Evolutionary conservation across 371 early-diverging fungal species (phyloP).

Genomic region (Funneliformis caledonium): DNA sequence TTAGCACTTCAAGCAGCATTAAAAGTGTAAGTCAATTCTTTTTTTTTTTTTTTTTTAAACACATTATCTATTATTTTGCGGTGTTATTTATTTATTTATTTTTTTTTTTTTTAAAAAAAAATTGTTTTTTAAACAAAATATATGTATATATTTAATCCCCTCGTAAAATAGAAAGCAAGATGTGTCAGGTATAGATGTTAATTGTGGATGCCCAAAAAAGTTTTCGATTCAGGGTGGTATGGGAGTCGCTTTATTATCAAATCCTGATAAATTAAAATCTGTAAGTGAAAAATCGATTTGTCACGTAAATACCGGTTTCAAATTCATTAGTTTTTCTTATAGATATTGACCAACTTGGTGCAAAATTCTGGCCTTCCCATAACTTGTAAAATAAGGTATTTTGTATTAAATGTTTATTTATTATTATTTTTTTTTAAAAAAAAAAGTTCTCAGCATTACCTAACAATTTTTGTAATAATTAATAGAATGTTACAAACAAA

Average conservation of each 20-base stretch:
- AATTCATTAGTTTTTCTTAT: not conserved
- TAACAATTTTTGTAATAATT: slow-evolving; percentile 6
- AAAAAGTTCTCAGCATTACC: not conserved
- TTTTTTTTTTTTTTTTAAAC: not conserved
- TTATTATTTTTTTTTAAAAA: not conserved
- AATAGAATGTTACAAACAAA: slow-evolving; percentile 66
- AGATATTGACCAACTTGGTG: slow-evolving; percentile 82
- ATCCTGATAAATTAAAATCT: slow-evolving; percentile 79
- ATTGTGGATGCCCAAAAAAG: slow-evolving; percentile 97
- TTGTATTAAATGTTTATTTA: not conserved
- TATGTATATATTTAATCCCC: too few species aligned
- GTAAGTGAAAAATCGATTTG: slow-evolving; percentile 43
- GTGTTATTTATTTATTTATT: too few species aligned
- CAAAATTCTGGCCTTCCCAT: slow-evolving; percentile 75
- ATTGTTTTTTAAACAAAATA: too few species aligned
- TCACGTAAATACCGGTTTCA: not conserved
- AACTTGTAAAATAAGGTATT: slow-evolving; percentile 74
- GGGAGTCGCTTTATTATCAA: slow-evolving; percentile 90
- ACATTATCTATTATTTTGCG: too few species aligned
- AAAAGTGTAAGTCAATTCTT: slow-evolving; percentile 61
- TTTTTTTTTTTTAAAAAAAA: not conserved
- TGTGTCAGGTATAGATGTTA: slow-evolving; percentile 89
- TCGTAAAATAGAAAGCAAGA: slow-evolving; percentile 69
- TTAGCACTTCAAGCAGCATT: slow-evolving; percentile 87
- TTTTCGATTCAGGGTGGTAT: slow-evolving; percentile 95